A percentile compares a stretch with the other conserved stretches of the same genome.
phyloP scores from a whole-genome alignment of 192 early-diverging fungal species.

The Mortierella antarctica region DNA sequence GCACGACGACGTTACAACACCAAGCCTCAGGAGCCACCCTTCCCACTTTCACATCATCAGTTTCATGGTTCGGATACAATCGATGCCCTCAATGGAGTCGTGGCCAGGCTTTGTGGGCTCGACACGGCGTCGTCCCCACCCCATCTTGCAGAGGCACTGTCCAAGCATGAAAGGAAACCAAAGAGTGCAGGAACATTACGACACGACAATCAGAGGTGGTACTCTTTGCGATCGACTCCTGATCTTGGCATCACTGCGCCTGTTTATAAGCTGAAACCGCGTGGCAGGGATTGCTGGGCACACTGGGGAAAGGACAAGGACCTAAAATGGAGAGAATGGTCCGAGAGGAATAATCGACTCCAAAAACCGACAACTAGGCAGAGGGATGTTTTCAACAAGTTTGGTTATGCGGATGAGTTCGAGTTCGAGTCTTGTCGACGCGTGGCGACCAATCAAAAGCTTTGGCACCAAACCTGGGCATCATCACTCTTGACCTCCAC shows the following conservation, averaged over 20 bases:
- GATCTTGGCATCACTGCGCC: conserved; percentile 43
- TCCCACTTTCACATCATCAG: conserved; percentile 37
- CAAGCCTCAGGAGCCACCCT: conserved; percentile 16
- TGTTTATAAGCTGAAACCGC: conserved; percentile 6
- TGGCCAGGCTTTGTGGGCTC: conserved; percentile 24
- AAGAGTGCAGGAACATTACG: neutral
- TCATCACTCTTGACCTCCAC: conserved; percentile 12
- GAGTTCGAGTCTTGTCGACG: conserved; percentile 47
- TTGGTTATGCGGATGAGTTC: neutral
- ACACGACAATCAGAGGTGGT: conserved; percentile 6
- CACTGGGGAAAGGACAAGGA: conserved; percentile 28
- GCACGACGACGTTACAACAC: neutral
- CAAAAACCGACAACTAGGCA: conserved; percentile 15
- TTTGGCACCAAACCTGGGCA: conserved; percentile 41
- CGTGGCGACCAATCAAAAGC: conserved; percentile 15
- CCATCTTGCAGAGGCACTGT: neutral
- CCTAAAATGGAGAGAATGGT: conserved; percentile 29
- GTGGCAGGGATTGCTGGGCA: conserved; percentile 33
- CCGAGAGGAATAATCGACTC: conserved; percentile 12
- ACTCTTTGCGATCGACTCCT: conserved; percentile 9
- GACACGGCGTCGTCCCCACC: neutral
- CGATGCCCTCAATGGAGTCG: conserved; percentile 37
- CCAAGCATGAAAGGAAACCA: no score
- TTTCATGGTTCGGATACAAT: conserved; percentile 47
- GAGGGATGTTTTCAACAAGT: conserved; percentile 7